Percentiles rank a stretch among this genome's conserved stretches.
Evolutionary conservation across 2,329 filamentous ascomycete species (phyloP).

Genomic region (Penicillium sp.): DNA sequence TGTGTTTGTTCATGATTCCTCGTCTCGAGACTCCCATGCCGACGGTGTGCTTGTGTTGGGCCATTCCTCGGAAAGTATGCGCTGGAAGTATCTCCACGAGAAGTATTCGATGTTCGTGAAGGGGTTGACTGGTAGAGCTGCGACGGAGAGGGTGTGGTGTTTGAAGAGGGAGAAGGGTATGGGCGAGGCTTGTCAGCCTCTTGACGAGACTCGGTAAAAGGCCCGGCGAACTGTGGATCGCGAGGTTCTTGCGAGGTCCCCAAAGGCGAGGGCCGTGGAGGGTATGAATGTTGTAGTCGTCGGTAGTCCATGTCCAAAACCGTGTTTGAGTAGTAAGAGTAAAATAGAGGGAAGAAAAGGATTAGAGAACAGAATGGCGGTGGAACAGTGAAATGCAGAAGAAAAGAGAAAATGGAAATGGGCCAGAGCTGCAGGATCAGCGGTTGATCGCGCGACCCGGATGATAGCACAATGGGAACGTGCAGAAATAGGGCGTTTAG

Average conservation of each 20-base stretch:
- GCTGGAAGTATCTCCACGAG: slow-evolving; percentile 19
- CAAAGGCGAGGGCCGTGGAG: slow-evolving; percentile 35
- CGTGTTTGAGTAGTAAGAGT: slow-evolving; percentile 1
- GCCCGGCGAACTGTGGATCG: slow-evolving; percentile 24
- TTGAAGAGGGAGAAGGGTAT: slow-evolving; percentile 13
- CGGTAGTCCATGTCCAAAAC: slow-evolving; percentile 28
- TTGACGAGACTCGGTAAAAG: slow-evolving; percentile 25
- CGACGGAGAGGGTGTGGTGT: slow-evolving; percentile 1
- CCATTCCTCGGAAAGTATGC: slow-evolving; percentile 20
- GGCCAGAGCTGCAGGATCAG: slow-evolving; percentile 20
- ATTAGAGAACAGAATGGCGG: slow-evolving; percentile 13
- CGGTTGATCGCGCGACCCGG: slow-evolving; percentile 24
- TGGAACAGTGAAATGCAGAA: slow-evolving; percentile 11
- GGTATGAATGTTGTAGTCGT: slow-evolving; percentile 31
- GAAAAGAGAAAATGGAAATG: slow-evolving; percentile 1
- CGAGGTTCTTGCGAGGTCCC: slow-evolving; percentile 33
- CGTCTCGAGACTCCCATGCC: slow-evolving; percentile 21
- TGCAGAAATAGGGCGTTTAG: slow-evolving; percentile 12
- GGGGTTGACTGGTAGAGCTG: slow-evolving; percentile 11
- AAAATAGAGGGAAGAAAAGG: background rate
- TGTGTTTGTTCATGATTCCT: slow-evolving; percentile 17
- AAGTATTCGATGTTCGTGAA: slow-evolving; percentile 18
- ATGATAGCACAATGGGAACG: slow-evolving; percentile 19
- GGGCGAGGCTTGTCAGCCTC: slow-evolving; percentile 22
- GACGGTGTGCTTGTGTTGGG: slow-evolving; percentile 18